phyloP scores from a whole-genome alignment of 2,329 filamentous ascomycete species.

The Aspergillus piperis region DNA sequence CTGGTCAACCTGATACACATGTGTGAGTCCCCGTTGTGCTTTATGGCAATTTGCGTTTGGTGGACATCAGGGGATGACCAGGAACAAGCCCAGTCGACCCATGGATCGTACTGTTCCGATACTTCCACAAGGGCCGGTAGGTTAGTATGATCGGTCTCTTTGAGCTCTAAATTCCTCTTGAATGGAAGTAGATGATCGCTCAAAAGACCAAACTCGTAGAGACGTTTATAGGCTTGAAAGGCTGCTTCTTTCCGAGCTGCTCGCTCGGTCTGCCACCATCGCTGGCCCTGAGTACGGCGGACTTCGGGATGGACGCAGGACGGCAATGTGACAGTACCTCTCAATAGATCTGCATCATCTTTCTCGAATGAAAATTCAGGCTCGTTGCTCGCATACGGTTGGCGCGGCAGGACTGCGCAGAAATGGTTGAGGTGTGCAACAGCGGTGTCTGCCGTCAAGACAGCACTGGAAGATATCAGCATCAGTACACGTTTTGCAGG shows the following conservation, averaged over 20 bases:
- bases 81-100: constrained; percentile 28
- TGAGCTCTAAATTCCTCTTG: constrained; percentile 32
- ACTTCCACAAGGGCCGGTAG: constrained; percentile 27
- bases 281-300: constrained; percentile 54
- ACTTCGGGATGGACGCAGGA: constrained; percentile 65
- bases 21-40: constrained; percentile 16
- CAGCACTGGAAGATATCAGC: constrained; percentile 51
- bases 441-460: constrained; percentile 72
- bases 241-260: constrained; percentile 78
- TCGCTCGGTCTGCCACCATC: constrained; percentile 68
- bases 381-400: constrained; percentile 60
- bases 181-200: constrained; percentile 75
- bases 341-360: constrained; percentile 18
- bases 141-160: constrained; percentile 9
- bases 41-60: constrained; percentile 25
- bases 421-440: constrained; percentile 80
- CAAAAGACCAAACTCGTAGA: constrained; percentile 71
- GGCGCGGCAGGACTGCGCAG: constrained; percentile 63
- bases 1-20: constrained; percentile 25
- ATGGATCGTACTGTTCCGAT: constrained; percentile 34
- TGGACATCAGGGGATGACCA: constrained; percentile 29
- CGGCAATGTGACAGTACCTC: constrained; percentile 70
- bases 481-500: neutral
- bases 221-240: constrained; percentile 72
- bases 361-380: constrained; percentile 62